Evolutionary conservation across 768 basidiomycete genomes (phyloP), one percentile per base, ranked within the genome.

Genomic region (Naganishia friedmannii): DNA sequence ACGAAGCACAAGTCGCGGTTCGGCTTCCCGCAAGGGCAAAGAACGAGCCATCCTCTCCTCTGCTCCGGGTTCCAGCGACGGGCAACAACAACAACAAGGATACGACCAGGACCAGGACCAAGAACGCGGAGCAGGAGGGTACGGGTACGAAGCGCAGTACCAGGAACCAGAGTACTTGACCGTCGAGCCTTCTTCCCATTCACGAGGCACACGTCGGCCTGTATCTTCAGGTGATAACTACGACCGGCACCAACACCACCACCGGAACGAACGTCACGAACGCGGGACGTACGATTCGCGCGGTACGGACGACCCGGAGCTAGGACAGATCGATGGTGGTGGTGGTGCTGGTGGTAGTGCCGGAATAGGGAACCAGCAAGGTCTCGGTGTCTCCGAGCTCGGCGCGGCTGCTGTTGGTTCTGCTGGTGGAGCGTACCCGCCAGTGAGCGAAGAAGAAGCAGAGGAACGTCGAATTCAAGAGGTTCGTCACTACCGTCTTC

Each of bases 401-500:
- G n/a, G n/a, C n/a, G 12, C 51, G 28, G 37, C 60, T 19, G 26
- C 53, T 19, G 51, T 31, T 28, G 17, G 39, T 54, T 37, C 45
- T 23, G 23, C 37, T 31, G 65, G 53, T 19, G 63, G n/a, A n/a
- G n/a, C 28, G 21, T 71, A 71, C 60, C 70, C 70, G 32, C 56
- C 66, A 9, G 39, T 63, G 34, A 68, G 56, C n/a, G 71, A 68
- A n/a, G 71, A 72, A 45, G 58, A 68, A 37, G 67, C 45, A 34
- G 71, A 72, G 45, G 71, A 72, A 60, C 68, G 53, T 66, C 39
- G 71, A 31, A 72, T 72, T 15, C 67, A 72, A 60, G 71, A 72
- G 46, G 71, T 72, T 39, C 48, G 71, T 72, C 23, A 21, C 42
- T 42, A 8, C 42, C 42, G 15, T 15, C 42, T 15, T 39, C 34